These are phyloP conservation scores for Liriodendron chinense DNA, from an alignment of 164 flowering plant genomes.

Conservation along the genomic window DNA sequence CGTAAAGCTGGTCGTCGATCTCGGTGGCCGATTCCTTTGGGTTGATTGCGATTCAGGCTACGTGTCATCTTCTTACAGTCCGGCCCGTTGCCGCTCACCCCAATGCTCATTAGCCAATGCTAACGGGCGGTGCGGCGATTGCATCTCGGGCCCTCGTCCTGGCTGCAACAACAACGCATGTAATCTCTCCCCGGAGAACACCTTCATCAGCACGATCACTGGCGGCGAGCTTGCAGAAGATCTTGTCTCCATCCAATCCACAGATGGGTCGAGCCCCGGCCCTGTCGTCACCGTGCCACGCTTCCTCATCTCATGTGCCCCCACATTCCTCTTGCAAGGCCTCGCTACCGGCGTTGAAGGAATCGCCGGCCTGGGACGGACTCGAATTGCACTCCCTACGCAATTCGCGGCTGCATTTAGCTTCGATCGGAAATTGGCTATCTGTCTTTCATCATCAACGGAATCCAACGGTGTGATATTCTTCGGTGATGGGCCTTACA, in stretches of 20 bases:
- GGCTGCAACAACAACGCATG: conserved; percentile 31
- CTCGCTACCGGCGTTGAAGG: conserved; percentile 19
- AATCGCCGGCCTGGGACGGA: conserved; percentile 31
- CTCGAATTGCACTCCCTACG: conserved; percentile 17
- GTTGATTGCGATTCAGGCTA: conserved; percentile 16
- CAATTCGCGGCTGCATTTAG: conserved; percentile 26
- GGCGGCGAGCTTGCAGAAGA: conserved; percentile 17
- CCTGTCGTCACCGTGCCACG: conserved; percentile 9
- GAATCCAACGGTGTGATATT: conserved; percentile 29
- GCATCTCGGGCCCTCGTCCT: conserved; percentile 6
- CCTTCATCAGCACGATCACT: conserved; percentile 4
- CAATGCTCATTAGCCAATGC: conserved; percentile 9
- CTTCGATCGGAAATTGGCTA: conserved; percentile 30
- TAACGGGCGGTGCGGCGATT: neutral
- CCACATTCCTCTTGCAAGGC: conserved; percentile 10
- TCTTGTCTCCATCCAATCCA: conserved; percentile 18
- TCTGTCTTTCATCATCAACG: conserved; percentile 26
- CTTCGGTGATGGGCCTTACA: conserved; percentile 37
- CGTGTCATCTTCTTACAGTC: conserved; percentile 10
- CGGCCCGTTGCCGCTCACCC: conserved; percentile 7
- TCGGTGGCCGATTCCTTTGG: conserved; percentile 7
- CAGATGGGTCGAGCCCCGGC: conserved; percentile 25
- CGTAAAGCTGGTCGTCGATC: conserved; percentile 3
- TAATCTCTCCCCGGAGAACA: conserved; percentile 10
- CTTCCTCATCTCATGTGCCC: conserved; percentile 23